Percentiles rank a stretch among this genome's conserved stretches.
Conservation (phyloP, 2,329 filamentous ascomycete species). For the Coniochaeta pulveracea region DNA sequence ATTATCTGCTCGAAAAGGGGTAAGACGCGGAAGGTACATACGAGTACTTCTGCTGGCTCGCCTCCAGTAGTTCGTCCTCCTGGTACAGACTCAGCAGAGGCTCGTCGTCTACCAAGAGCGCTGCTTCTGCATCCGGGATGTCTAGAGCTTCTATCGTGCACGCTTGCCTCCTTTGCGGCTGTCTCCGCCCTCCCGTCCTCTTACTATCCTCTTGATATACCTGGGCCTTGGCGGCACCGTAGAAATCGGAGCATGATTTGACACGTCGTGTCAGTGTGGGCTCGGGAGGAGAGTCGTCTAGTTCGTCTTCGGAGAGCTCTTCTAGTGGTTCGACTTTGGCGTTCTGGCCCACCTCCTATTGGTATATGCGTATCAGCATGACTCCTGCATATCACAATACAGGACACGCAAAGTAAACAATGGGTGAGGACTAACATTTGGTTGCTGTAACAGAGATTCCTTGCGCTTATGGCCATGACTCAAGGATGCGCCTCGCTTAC, state of each 20-base stretch:
- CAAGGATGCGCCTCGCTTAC: slow-evolving; percentile 32
- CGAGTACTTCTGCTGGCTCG: slow-evolving; percentile 78
- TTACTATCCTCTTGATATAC: slow-evolving; percentile 38
- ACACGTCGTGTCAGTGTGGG: slow-evolving; percentile 55
- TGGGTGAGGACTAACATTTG: slow-evolving; percentile 38
- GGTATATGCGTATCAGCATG: too few relatives aligned
- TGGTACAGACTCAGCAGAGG: slow-evolving; percentile 45
- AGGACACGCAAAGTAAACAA: not conserved
- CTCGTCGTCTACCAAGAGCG: slow-evolving; percentile 12
- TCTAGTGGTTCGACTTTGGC: slow-evolving; percentile 43
- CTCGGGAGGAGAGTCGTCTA: slow-evolving; percentile 49
- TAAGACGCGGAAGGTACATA: slow-evolving; percentile 27
- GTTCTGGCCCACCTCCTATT: slow-evolving; percentile 42
- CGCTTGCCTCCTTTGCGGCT: slow-evolving; percentile 26
- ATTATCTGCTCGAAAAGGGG: not conserved
- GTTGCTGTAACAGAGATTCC: slow-evolving; percentile 58
- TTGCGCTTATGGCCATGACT: slow-evolving; percentile 49
- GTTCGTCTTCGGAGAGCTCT: slow-evolving; percentile 45
- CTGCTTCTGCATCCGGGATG: slow-evolving; percentile 20
- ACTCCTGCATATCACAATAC: not conserved
- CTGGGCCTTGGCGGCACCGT: slow-evolving; percentile 49
- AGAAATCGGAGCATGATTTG: slow-evolving; percentile 71
- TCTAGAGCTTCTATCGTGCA: slow-evolving; percentile 40
- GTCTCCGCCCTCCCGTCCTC: slow-evolving; percentile 4
- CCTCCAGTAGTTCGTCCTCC: slow-evolving; percentile 60